phyloP scores from a whole-genome alignment of 2,329 filamentous ascomycete genomes.

The Clarireedia hainanense region DNA sequence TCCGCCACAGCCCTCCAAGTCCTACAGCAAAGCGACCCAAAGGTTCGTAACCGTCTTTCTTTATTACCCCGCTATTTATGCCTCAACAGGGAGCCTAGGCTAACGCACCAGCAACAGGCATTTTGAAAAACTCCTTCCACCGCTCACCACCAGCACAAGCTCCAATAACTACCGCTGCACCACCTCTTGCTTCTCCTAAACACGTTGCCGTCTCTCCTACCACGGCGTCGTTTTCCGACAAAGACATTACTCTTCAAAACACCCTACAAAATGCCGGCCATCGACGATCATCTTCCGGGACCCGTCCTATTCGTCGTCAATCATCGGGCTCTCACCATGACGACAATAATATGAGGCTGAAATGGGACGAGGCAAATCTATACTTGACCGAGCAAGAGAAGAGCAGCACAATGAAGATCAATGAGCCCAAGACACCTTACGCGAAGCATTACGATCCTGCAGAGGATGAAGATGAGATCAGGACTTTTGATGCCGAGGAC shows the following conservation, averaged over 20 bases:
- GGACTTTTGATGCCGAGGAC: conserved; percentile 59
- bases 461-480: conserved; percentile 69
- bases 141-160: conserved; percentile 43
- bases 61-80: conserved; percentile 1
- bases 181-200: conserved; percentile 20
- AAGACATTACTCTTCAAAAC: conserved; percentile 78
- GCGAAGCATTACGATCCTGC: conserved; percentile 84
- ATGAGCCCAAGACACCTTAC: conserved; percentile 96
- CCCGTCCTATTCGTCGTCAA: conserved; percentile 44
- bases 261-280: conserved; percentile 90
- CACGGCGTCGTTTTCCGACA: neutral
- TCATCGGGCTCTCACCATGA: conserved; percentile 31
- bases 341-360: conserved; percentile 64
- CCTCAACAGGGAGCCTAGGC: conserved; percentile 3
- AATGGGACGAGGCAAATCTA: conserved; percentile 98
- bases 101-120: conserved; percentile 49
- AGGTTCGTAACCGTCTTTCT: conserved; percentile 22
- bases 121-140: conserved; percentile 82
- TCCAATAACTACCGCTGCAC: conserved; percentile 37
- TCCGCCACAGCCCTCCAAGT: conserved; percentile 26
- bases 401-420: conserved; percentile 96
- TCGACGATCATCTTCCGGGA: conserved; percentile 74
- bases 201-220: conserved; percentile 24
- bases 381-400: conserved; percentile 96
- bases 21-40: conserved; percentile 31